Evolutionary conservation across 352 stramenopile species (phyloP).

Genomic region (Phytophthora foliorum): DNA sequence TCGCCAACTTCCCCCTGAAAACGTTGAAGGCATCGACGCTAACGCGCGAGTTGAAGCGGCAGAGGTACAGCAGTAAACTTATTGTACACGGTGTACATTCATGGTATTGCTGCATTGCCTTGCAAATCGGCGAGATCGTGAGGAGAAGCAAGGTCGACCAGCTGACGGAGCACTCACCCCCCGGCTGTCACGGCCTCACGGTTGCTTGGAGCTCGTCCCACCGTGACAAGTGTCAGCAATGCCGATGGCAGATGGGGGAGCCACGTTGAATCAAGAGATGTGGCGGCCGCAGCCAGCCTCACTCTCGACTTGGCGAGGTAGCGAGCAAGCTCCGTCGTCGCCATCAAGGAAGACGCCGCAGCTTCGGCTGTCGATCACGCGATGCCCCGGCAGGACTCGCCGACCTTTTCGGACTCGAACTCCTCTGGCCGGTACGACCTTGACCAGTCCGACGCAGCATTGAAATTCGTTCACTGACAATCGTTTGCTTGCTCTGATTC

Average conservation of each 20-base stretch:
- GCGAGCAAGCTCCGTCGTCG: conserved; percentile 6
- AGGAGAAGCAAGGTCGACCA: conserved; percentile 33
- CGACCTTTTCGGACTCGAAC: conserved; percentile 28
- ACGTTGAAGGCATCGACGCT: conserved; percentile 27
- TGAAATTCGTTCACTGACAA: too few relatives aligned
- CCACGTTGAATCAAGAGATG: conserved; percentile 36
- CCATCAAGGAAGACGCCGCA: conserved; percentile 5
- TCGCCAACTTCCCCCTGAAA: neutral
- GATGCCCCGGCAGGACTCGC: conserved; percentile 22
- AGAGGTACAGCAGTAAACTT: too few relatives aligned
- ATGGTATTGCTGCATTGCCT: too few relatives aligned
- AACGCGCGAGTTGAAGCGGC: conserved; percentile 3
- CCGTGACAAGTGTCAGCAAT: conserved; percentile 21
- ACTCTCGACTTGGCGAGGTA: conserved; percentile 37
- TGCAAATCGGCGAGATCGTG: conserved; percentile 25
- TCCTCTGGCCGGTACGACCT: conserved; percentile 32
- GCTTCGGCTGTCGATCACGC: conserved; percentile 4
- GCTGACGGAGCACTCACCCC: conserved; percentile 17
- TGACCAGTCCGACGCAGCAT: neutral
- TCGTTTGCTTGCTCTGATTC: conserved; percentile 7
- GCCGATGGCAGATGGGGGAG: conserved; percentile 3
- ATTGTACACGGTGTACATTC: too few relatives aligned
- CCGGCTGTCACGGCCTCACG: conserved; percentile 24
- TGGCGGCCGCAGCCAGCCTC: conserved; percentile 13
- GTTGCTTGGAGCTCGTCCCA: conserved; percentile 20